These are phyloP conservation scores for Harringtonia lauricola DNA, from an alignment of 2,329 filamentous ascomycete genomes.

Conservation along the genomic window DNA sequence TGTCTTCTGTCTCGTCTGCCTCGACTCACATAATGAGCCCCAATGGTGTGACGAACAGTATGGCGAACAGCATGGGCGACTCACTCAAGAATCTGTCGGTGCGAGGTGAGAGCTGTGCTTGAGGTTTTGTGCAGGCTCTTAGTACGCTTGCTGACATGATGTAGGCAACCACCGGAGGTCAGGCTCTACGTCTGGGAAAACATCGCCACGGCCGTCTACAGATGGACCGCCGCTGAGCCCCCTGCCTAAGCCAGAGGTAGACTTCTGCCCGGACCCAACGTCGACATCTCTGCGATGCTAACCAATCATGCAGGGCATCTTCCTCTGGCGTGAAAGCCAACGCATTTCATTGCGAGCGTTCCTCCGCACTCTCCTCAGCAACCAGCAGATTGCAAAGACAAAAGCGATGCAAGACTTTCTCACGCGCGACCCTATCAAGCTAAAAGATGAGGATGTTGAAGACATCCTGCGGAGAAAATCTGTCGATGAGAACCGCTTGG, in stretches of 20 bases:
- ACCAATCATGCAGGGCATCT: constrained; percentile 20
- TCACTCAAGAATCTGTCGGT: constrained; percentile 31
- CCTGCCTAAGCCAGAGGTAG: constrained; percentile 12
- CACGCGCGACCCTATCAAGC: constrained; percentile 56
- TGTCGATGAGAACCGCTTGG: constrained; percentile 77
- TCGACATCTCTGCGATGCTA: background rate
- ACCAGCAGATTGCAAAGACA: constrained; percentile 72
- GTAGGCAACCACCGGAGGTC: constrained; percentile 23
- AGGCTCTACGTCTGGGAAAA: constrained; percentile 24
- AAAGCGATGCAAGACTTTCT: constrained; percentile 80
- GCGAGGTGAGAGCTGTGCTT: constrained; percentile 20
- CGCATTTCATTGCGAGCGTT: constrained; percentile 86
- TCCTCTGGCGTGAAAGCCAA: constrained; percentile 78
- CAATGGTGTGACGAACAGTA: constrained; percentile 12
- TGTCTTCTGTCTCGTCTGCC: constrained; percentile 67
- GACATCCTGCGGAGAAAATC: constrained; percentile 72
- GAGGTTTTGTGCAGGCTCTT: background rate
- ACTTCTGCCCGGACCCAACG: background rate
- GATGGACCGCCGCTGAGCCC: constrained; percentile 27
- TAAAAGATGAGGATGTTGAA: constrained; percentile 70
- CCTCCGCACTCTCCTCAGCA: constrained; percentile 74
- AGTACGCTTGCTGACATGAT: background rate
- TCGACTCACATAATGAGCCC: constrained; percentile 52
- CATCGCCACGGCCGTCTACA: constrained; percentile 31
- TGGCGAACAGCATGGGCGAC: constrained; percentile 17